Conservation (phyloP, 2,329 filamentous ascomycete genomes). For the Colletotrichum magnum region DNA sequence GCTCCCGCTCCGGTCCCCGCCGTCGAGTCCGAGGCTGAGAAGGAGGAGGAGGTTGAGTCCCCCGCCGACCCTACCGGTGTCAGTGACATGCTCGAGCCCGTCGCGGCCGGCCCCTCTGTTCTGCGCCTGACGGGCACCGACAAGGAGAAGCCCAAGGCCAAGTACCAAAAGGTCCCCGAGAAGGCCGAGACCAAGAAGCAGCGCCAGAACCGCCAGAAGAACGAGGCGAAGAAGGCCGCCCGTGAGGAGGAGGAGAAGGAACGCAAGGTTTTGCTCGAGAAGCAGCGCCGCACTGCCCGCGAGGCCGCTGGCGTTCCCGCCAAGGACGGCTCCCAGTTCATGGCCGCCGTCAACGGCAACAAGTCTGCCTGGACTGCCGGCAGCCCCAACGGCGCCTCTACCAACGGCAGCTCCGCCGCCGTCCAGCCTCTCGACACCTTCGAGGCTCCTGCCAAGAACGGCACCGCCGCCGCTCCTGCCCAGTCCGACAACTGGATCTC, state of each 20-base stretch:
- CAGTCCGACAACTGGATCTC: slow-evolving; percentile 62
- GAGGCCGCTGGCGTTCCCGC: slow-evolving; percentile 86
- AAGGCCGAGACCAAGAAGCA: slow-evolving; percentile 92
- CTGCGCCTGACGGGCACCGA: slow-evolving; percentile 81
- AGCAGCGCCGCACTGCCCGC: slow-evolving; percentile 85
- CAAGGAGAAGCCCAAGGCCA: slow-evolving; percentile 74
- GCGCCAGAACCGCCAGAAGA: slow-evolving; percentile 92
- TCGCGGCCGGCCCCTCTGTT: slow-evolving; percentile 77
- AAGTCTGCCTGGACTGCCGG: slow-evolving; percentile 61
- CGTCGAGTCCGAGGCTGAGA: slow-evolving; percentile 81
- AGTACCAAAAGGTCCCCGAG: slow-evolving; percentile 74
- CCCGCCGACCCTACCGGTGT: slow-evolving; percentile 77
- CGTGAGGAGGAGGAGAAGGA: slow-evolving; percentile 85
- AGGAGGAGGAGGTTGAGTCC: slow-evolving; percentile 73
- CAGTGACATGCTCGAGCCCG: slow-evolving; percentile 91
- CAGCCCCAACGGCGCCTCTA: slow-evolving; percentile 50
- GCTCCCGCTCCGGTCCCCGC: slow-evolving; percentile 70
- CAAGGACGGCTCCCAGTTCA: slow-evolving; percentile 80
- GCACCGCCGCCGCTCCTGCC: slow-evolving; percentile 51
- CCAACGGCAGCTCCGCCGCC: slow-evolving; percentile 48
- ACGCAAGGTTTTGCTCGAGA: slow-evolving; percentile 82
- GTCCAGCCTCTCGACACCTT: slow-evolving; percentile 72
- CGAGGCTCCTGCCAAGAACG: slow-evolving; percentile 54
- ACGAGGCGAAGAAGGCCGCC: slow-evolving; percentile 81
- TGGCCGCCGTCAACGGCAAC: slow-evolving; percentile 58